Evolutionary conservation across 257 asterid genomes (phyloP).

Genomic region (Solanum chmielewskii): DNA sequence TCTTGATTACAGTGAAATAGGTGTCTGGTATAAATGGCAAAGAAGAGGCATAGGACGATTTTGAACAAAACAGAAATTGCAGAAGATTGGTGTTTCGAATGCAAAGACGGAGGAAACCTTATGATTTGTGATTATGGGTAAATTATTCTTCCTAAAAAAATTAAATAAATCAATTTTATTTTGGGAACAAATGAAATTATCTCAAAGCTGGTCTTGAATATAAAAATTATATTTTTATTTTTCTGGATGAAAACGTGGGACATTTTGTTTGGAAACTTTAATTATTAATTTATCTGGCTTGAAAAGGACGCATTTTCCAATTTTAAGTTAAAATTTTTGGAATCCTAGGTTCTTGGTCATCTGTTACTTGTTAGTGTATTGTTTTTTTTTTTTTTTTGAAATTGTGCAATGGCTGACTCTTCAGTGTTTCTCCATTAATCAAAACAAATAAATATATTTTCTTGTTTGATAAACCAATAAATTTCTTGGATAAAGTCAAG

Average conservation of each 20-base stretch:
- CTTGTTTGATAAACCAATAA: background rate
- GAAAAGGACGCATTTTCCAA: background rate
- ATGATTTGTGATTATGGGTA: conserved; percentile 61
- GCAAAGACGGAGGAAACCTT: conserved; percentile 77
- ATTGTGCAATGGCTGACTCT: background rate
- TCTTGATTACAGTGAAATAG: background rate
- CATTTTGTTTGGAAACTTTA: background rate
- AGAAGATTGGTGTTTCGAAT: conserved; percentile 70
- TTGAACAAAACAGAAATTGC: conserved; percentile 30
- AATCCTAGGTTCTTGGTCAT: background rate
- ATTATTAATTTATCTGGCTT: background rate
- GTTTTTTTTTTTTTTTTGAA: background rate
- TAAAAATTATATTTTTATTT: background rate
- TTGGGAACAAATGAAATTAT: background rate
- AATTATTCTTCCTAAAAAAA: background rate
- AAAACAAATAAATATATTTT: background rate
- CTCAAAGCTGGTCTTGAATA: background rate
- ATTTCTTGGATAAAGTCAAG: background rate
- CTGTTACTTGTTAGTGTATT: background rate
- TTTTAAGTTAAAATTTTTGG: background rate
- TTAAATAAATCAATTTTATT: background rate
- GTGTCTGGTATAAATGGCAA: background rate
- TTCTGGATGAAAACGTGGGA: background rate
- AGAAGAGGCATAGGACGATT: conserved; percentile 28
- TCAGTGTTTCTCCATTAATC: background rate